These are phyloP conservation scores for Clavispora carvajalis DNA, from an alignment of 805 yeast species.

Conservation along the genomic window DNA sequence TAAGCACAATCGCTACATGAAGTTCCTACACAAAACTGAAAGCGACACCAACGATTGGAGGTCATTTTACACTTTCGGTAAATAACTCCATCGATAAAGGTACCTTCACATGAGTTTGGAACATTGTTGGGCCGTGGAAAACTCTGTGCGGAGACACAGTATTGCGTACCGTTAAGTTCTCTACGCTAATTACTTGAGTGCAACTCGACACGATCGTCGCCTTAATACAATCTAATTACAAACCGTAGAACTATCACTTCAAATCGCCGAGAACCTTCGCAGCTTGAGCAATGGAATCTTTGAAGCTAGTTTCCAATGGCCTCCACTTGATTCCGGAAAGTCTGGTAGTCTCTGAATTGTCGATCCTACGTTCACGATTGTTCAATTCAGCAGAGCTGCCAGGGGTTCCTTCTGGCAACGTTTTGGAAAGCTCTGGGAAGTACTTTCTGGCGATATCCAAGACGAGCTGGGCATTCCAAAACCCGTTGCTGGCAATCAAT, in stretches of 20 bases:
- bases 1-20: no score
- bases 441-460: slow-evolving; percentile 17
- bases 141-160: no score
- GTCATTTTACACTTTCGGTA: no score
- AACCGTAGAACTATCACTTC: neutral
- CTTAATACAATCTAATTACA: no score
- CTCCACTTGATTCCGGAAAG: neutral
- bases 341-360: neutral
- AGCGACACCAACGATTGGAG: no score
- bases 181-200: no score
- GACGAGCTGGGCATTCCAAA: slow-evolving; percentile 17
- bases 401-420: slow-evolving; percentile 16
- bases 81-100: no score
- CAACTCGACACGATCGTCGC: no score
- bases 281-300: neutral
- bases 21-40: no score
- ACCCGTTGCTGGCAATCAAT: slow-evolving; percentile 15
- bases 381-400: neutral
- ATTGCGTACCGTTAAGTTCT: no score
- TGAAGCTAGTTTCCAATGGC: neutral
- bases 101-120: no score
- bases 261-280: neutral
- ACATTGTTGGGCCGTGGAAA: no score
- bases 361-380: neutral
- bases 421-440: slow-evolving; percentile 18